These are phyloP conservation scores for Thamnidium elegans DNA, from an alignment of 192 early-diverging fungal species.

Conservation along the genomic window DNA sequence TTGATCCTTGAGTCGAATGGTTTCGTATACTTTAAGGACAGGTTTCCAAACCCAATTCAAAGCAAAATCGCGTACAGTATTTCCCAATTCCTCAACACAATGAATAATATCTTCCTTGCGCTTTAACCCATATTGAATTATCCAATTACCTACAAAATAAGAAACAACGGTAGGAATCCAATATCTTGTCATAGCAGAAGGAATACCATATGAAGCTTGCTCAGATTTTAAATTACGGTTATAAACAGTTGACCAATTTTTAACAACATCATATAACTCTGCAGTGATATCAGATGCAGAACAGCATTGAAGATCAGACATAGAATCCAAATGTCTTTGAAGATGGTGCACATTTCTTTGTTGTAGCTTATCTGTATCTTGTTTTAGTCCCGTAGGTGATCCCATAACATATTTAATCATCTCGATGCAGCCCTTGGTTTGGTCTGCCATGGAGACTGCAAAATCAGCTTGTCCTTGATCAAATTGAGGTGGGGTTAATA, in stretches of 20 bases:
- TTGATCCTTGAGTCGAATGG: slow-evolving; percentile 79
- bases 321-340: not conserved
- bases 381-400: not conserved
- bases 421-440: slow-evolving; percentile 16
- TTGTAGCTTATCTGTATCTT: too few species aligned
- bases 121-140: slow-evolving; percentile 45
- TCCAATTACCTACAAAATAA: slow-evolving; percentile 43
- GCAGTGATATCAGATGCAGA: not conserved
- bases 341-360: not conserved
- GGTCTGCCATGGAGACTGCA: slow-evolving; percentile 19
- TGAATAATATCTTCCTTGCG: slow-evolving; percentile 50
- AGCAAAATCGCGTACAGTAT: slow-evolving; percentile 63
- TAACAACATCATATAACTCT: slow-evolving; percentile 20
- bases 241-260: slow-evolving; percentile 35
- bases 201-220: slow-evolving; percentile 48
- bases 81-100: slow-evolving; percentile 46
- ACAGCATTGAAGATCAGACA: not conserved
- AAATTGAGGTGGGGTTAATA: slow-evolving; percentile 45
- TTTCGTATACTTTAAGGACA: slow-evolving; percentile 65
- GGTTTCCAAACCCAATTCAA: slow-evolving; percentile 81
- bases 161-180: slow-evolving; percentile 63
- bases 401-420: slow-evolving; percentile 21
- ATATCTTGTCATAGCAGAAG: slow-evolving; percentile 54
- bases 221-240: slow-evolving; percentile 33
- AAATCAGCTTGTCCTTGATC: slow-evolving; percentile 16